These are phyloP conservation scores for Ustilago trichophora DNA, from an alignment of 1,284 basidiomycete genomes.

Conservation along the genomic window DNA sequence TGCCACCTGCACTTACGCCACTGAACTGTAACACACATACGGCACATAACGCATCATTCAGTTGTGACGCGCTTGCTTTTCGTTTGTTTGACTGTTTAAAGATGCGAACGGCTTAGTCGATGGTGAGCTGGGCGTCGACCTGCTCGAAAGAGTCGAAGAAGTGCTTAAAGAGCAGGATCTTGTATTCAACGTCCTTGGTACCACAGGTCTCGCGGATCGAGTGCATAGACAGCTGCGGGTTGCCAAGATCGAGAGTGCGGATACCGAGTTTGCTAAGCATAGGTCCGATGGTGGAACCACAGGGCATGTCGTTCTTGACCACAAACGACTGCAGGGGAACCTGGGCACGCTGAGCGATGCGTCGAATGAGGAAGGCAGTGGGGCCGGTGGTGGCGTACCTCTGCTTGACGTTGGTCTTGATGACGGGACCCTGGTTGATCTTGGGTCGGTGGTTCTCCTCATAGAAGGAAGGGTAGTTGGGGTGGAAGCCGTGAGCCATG, in stretches of 20 bases:
- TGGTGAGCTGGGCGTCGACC: conserved; percentile 22
- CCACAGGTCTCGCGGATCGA: conserved; percentile 73
- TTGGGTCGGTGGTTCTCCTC: conserved; percentile 85
- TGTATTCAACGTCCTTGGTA: conserved; percentile 60
- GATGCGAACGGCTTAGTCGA: too few relatives aligned
- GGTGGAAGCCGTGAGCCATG: conserved; percentile 80
- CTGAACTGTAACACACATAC: too few relatives aligned
- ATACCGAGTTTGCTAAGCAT: conserved; percentile 74
- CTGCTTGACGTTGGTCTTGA: conserved; percentile 85
- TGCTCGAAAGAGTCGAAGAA: conserved; percentile 51
- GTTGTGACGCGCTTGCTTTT: too few relatives aligned
- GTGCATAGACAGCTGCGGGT: conserved; percentile 72
- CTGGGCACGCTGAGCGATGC: conserved; percentile 69
- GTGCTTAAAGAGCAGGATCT: conserved; percentile 55
- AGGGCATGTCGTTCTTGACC: conserved; percentile 83
- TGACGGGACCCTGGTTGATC: conserved; percentile 87
- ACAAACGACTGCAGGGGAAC: conserved; percentile 91
- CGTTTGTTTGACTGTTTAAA: too few relatives aligned
- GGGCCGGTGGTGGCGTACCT: conserved; percentile 71
- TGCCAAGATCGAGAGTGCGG: conserved; percentile 67
- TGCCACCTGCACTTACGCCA: too few relatives aligned
- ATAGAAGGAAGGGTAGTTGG: conserved; percentile 85
- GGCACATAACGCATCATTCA: too few relatives aligned
- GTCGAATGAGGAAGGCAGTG: conserved; percentile 71
- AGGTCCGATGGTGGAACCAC: conserved; percentile 79